These are phyloP conservation scores for Gryganskiella cystojenkinii DNA, from an alignment of 192 early-diverging fungal species.

Conservation along the genomic window DNA sequence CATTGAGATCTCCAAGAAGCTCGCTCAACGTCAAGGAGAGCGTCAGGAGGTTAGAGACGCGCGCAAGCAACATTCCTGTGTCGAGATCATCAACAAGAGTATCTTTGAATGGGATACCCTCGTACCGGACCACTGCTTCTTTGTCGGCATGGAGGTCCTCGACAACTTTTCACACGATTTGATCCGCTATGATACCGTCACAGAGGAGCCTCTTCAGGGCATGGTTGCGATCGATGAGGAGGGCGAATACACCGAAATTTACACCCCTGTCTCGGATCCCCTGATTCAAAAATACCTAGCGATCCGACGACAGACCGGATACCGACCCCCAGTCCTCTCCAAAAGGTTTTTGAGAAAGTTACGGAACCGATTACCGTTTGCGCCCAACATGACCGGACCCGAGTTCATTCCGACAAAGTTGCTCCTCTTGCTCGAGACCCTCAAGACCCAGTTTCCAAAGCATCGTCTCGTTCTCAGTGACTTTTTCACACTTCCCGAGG, in stretches of 20 bases:
- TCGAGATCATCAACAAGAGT: conserved; percentile 88
- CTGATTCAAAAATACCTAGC: conserved; percentile 78
- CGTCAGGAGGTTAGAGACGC: conserved; percentile 59
- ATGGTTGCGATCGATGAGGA: conserved; percentile 84
- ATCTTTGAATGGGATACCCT: conserved; percentile 90
- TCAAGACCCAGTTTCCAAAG: conserved; percentile 85
- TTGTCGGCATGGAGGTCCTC: conserved; percentile 97
- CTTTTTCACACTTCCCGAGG: conserved; percentile 87
- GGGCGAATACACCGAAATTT: conserved; percentile 89
- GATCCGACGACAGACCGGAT: conserved; percentile 66
- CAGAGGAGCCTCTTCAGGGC: conserved; percentile 81
- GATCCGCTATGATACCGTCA: conserved; percentile 84
- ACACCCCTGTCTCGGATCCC: conserved; percentile 83
- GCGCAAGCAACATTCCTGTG: conserved; percentile 61
- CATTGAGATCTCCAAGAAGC: conserved; percentile 91
- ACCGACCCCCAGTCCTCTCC: conserved; percentile 72
- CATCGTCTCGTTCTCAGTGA: conserved; percentile 91
- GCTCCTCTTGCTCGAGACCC: conserved; percentile 76
- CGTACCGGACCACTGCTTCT: conserved; percentile 83
- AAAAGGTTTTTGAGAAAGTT: conserved; percentile 60
- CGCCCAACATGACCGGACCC: conserved; percentile 83
- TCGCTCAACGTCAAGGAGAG: conserved; percentile 75
- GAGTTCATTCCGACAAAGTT: conserved; percentile 95
- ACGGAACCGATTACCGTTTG: conserved; percentile 77
- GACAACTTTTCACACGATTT: conserved; percentile 98